A percentile compares a stretch with the other conserved stretches of the same genome.
Conservation (phyloP, 2,329 filamentous ascomycete genomes). For the Penicillium aurantiogriseum region DNA sequence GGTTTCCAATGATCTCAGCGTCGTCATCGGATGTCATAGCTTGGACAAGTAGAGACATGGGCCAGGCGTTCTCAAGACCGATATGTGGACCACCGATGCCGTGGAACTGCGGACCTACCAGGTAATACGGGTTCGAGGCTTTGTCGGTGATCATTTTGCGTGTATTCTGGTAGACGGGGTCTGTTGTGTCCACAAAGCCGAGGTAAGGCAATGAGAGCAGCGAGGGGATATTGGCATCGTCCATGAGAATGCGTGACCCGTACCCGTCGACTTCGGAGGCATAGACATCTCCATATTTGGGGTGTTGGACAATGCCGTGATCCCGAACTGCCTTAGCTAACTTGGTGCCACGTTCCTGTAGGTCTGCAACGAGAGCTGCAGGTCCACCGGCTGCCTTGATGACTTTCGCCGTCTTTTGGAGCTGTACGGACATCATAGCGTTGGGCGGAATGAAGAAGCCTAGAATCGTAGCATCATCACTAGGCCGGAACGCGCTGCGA, state of each 20-base stretch:
- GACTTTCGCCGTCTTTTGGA: slow-evolving; percentile 70
- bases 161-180: slow-evolving; percentile 82
- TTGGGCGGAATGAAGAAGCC: slow-evolving; percentile 95
- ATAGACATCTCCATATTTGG: slow-evolving; percentile 58
- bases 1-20: slow-evolving; percentile 69
- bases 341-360: slow-evolving; percentile 58
- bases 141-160: slow-evolving; percentile 75
- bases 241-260: slow-evolving; percentile 61
- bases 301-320: slow-evolving; percentile 65
- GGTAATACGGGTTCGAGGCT: slow-evolving; percentile 81
- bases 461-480: slow-evolving; percentile 90
- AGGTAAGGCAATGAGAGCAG: slow-evolving; percentile 60
- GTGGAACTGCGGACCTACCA: slow-evolving; percentile 71
- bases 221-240: slow-evolving; percentile 65
- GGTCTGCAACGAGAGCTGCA: slow-evolving; percentile 47
- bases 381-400: slow-evolving; percentile 61
- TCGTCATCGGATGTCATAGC: slow-evolving; percentile 85
- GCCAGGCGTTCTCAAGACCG: slow-evolving; percentile 89
- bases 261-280: slow-evolving; percentile 67
- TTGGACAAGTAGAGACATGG: slow-evolving; percentile 90
- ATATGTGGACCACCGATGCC: slow-evolving; percentile 84
- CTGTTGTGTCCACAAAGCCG: slow-evolving; percentile 57
- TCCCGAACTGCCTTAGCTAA: slow-evolving; percentile 79
- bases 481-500: slow-evolving; percentile 88
- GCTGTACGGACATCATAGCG: slow-evolving; percentile 90